Conservation (phyloP, 352 stramenopile species). For the Globisporangium uncinulatum region DNA sequence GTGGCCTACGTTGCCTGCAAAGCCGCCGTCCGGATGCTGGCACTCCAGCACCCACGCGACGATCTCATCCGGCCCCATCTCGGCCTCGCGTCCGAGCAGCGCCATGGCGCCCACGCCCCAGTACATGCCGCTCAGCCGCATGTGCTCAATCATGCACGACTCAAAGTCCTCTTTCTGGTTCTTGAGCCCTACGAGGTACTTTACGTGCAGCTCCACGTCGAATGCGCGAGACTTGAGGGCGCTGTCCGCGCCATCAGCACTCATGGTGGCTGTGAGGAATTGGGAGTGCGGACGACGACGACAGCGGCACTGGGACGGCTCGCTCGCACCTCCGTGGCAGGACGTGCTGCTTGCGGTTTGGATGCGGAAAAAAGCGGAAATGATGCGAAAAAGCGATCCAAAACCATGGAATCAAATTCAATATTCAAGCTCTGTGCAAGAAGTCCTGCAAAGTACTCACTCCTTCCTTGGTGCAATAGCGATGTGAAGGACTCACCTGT, state of each 20-base stretch:
- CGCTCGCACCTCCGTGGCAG: slow-evolving; percentile 3
- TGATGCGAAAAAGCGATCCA: neutral
- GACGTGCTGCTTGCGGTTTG: neutral
- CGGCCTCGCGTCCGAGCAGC: slow-evolving; percentile 86
- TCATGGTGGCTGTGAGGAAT: neutral
- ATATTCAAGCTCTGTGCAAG: too few species aligned
- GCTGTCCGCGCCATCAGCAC: neutral
- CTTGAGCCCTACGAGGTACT: slow-evolving; percentile 75
- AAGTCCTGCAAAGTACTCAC: too few species aligned
- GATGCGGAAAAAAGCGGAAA: too few species aligned
- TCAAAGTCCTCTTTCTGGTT: slow-evolving; percentile 89
- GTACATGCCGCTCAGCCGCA: slow-evolving; percentile 98
- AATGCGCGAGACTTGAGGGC: slow-evolving; percentile 21
- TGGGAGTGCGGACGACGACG: neutral
- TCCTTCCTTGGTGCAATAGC: too few species aligned
- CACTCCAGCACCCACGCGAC: slow-evolving; percentile 95
- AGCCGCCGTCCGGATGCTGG: slow-evolving; percentile 89
- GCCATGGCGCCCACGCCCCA: slow-evolving; percentile 96
- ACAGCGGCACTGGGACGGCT: neutral
- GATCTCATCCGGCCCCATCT: slow-evolving; percentile 82
- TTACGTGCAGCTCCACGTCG: slow-evolving; percentile 60
- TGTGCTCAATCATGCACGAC: slow-evolving; percentile 95
- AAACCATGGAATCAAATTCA: neutral
- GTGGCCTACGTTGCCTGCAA: slow-evolving; percentile 95
- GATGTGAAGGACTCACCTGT: too few species aligned